Evolutionary conservation across 148 eudicot genomes (phyloP).

Genomic region (Cornus kousa): DNA sequence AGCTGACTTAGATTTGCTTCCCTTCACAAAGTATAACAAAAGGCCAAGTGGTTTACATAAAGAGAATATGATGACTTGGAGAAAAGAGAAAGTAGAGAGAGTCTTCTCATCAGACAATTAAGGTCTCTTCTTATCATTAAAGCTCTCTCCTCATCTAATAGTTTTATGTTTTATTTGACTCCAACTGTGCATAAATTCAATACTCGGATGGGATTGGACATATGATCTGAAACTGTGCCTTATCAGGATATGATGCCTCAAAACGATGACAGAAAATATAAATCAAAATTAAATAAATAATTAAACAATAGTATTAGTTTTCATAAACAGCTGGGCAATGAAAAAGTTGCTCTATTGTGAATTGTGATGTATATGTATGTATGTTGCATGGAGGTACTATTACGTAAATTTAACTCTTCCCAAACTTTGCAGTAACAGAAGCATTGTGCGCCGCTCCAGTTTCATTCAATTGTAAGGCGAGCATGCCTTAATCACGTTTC

Average conservation of each 20-base stretch:
- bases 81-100: conserved; percentile 18
- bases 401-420: too few species aligned
- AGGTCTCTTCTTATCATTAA: too few species aligned
- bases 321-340: too few species aligned
- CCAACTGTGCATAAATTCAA: neutral
- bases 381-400: too few species aligned
- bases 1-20: conserved; percentile 24
- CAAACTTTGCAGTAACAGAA: too few species aligned
- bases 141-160: conserved; percentile 4
- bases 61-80: conserved; percentile 29
- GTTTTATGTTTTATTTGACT: conserved; percentile 12
- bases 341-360: too few species aligned
- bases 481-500: too few species aligned
- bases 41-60: conserved; percentile 23
- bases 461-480: too few species aligned
- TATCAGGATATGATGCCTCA: neutral
- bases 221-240: conserved; percentile 11
- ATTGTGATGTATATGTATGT: too few species aligned
- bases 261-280: neutral
- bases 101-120: neutral
- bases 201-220: conserved; percentile 25
- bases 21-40: conserved; percentile 23
- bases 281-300: too few species aligned
- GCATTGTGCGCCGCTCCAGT: too few species aligned
- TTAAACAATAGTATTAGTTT: too few species aligned